A percentile compares a stretch with the other conserved stretches of the same genome.
phyloP scores from a whole-genome alignment of 2,329 filamentous ascomycete species.

The Geoglossum cookeanum region DNA sequence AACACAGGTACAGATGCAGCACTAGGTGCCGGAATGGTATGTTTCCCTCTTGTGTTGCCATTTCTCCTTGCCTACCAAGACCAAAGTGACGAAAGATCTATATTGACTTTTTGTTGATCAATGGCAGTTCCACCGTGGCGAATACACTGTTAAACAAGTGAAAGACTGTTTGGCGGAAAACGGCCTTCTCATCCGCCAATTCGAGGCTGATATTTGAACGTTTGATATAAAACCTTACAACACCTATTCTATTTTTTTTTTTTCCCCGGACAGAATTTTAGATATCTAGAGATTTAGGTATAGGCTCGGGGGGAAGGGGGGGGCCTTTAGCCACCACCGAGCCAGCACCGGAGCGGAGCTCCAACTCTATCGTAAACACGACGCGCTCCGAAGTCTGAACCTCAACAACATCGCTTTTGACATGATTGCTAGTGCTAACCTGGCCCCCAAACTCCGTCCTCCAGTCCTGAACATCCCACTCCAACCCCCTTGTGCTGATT shows the following conservation, averaged over 20 bases:
- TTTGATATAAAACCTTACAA: not conserved
- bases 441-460: conserved; percentile 53
- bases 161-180: conserved; percentile 60
- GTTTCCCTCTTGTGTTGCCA: conserved; percentile 12
- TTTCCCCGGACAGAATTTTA: no score
- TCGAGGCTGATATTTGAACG: conserved; percentile 34
- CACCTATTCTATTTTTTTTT: no score
- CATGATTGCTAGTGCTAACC: conserved; percentile 66
- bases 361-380: conserved; percentile 55
- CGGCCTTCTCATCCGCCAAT: conserved; percentile 60
- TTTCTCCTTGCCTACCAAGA: no score
- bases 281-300: no score
- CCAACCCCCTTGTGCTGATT: conserved; percentile 64
- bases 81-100: not conserved
- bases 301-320: no score
- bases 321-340: no score
- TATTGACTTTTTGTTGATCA: not conserved
- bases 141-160: conserved; percentile 88
- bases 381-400: conserved; percentile 45
- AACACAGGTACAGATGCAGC: conserved; percentile 80
- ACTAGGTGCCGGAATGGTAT: conserved; percentile 76
- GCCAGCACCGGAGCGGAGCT: no score
- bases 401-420: conserved; percentile 39
- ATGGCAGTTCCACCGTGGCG: conserved; percentile 63
- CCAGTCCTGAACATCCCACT: conserved; percentile 85